These are phyloP conservation scores for Fomitopsis serialis DNA, from an alignment of 768 basidiomycete genomes.

Conservation along the genomic window DNA sequence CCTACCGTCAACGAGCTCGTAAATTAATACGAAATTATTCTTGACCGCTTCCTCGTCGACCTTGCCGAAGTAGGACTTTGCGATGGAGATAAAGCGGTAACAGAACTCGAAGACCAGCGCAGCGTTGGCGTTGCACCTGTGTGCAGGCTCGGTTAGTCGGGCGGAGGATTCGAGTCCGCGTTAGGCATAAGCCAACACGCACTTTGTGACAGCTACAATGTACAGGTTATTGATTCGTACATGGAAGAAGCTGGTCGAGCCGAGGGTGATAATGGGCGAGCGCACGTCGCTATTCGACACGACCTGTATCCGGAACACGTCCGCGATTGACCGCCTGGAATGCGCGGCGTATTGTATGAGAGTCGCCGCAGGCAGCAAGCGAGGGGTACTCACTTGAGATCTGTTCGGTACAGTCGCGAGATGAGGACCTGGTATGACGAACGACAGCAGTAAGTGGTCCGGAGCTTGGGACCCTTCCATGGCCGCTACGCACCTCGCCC, in stretches of 20 bases:
- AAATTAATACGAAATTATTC: conserved; percentile 98
- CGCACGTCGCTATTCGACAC: conserved; percentile 96
- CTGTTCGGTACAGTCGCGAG: conserved; percentile 91
- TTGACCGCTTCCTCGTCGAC: conserved; percentile 97
- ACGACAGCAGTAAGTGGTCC: background rate
- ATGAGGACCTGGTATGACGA: conserved; percentile 71
- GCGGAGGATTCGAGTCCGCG: background rate
- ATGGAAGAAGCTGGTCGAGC: conserved; percentile 98
- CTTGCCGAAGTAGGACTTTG: conserved; percentile 95
- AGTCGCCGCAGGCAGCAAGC: background rate
- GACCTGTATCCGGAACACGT: conserved; percentile 98
- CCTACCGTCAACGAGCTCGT: conserved; percentile 94
- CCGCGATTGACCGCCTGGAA: conserved; percentile 89
- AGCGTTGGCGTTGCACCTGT: conserved; percentile 92
- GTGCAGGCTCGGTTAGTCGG: background rate
- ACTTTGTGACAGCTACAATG: conserved; percentile 95
- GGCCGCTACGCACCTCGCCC: conserved; percentile 72
- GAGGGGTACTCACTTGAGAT: conserved; percentile 70
- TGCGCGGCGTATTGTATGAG: background rate
- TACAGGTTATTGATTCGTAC: conserved; percentile 95
- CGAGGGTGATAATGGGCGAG: conserved; percentile 95
- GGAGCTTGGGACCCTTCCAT: background rate
- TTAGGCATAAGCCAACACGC: conserved; percentile 21
- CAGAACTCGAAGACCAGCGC: conserved; percentile 97
- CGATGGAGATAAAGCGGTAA: conserved; percentile 93